Evolutionary conservation across 2,329 filamentous ascomycete species (phyloP).

Genomic region (Aspergillus caelatus): DNA sequence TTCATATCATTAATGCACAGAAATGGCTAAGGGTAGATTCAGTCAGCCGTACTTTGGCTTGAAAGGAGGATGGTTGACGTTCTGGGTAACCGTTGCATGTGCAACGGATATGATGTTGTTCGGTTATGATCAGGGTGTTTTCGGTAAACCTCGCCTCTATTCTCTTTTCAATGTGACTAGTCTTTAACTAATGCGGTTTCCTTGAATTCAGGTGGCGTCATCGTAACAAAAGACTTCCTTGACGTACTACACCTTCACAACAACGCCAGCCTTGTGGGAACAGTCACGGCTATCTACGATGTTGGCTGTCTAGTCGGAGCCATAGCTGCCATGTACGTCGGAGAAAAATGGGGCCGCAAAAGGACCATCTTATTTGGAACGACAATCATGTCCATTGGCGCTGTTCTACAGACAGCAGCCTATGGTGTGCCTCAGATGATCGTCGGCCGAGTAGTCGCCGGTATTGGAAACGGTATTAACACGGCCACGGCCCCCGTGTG

Average conservation of each 20-base stretch:
- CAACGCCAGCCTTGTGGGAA: conserved; percentile 21
- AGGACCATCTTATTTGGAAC: conserved; percentile 51
- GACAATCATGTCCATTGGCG: conserved; percentile 52
- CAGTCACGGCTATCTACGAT: conserved; percentile 57
- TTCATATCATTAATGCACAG: background rate
- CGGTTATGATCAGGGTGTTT: conserved; percentile 55
- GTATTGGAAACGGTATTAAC: conserved; percentile 44
- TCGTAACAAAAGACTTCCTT: conserved; percentile 56
- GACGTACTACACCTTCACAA: conserved; percentile 47
- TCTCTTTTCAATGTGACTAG: background rate
- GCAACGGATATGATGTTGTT: conserved; percentile 36
- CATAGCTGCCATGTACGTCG: conserved; percentile 47
- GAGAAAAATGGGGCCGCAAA: conserved; percentile 51
- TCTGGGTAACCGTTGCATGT: conserved; percentile 9
- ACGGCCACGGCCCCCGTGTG: conserved; percentile 54
- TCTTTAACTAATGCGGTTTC: background rate
- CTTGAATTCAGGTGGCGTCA: conserved; percentile 48
- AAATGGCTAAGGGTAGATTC: background rate
- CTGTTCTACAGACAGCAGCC: conserved; percentile 51
- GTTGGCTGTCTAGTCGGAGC: conserved; percentile 63
- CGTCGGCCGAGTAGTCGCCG: conserved; percentile 46
- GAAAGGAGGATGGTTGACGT: conserved; percentile 3
- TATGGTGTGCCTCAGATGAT: conserved; percentile 53
- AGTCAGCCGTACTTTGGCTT: conserved; percentile 5
- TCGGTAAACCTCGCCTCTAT: conserved; percentile 35